phyloP scores from a whole-genome alignment of 2,329 filamentous ascomycete species.

The Alternaria triticina region DNA sequence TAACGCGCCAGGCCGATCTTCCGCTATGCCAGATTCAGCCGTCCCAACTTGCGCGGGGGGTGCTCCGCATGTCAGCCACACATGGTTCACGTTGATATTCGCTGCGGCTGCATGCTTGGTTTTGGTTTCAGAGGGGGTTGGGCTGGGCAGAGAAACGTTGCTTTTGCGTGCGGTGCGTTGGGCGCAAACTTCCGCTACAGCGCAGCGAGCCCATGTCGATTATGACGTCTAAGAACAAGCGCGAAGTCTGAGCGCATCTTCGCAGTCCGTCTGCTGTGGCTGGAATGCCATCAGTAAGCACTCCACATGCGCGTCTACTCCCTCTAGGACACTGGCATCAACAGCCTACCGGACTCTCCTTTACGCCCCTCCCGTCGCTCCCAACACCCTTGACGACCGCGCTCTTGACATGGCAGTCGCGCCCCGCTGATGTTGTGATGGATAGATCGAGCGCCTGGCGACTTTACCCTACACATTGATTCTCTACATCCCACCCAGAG shows the following conservation, averaged over 20 bases:
- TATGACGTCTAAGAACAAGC: conserved; percentile 13
- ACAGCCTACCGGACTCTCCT: not conserved
- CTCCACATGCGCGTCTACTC: conserved; percentile 9
- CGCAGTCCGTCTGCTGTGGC: conserved; percentile 10
- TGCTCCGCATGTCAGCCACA: not conserved
- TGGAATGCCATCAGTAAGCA: conserved; percentile 20
- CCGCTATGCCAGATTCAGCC: conserved; percentile 13
- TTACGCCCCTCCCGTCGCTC: conserved; percentile 3
- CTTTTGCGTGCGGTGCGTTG: not conserved
- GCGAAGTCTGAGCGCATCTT: conserved; percentile 9
- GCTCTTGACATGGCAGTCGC: conserved; percentile 8
- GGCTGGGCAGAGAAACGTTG: not conserved
- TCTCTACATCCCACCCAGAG: conserved; percentile 3
- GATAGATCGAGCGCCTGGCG: not conserved
- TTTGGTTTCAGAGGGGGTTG: not conserved
- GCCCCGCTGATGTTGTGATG: not conserved
- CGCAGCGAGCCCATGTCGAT: not conserved
- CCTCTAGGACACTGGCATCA: not conserved
- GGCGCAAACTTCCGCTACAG: not conserved
- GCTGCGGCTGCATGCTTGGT: not conserved
- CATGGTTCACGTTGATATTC: not conserved
- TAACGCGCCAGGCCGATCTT: conserved; percentile 10
- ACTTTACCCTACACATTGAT: not conserved
- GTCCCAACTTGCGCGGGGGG: not conserved
- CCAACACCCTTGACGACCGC: not conserved